Conservation (phyloP, 768 basidiomycete genomes). For the Boletus patriciae region DNA sequence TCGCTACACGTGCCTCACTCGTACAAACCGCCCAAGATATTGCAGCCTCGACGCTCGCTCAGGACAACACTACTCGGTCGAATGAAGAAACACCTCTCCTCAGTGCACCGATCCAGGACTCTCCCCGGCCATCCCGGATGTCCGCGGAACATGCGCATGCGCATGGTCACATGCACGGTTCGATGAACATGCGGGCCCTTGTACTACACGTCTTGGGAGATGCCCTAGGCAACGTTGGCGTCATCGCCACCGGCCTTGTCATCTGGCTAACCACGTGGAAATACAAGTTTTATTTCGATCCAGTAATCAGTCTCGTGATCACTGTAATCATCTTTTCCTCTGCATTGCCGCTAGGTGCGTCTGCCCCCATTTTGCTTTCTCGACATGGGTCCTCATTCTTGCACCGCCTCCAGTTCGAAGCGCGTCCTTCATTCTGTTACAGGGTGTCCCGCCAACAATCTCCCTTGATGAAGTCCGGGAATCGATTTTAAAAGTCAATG, state of each 20-base stretch:
- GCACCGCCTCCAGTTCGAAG: constrained; percentile 59
- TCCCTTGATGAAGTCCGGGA: constrained; percentile 85
- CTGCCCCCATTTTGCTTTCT: constrained; percentile 1
- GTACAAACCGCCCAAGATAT: constrained; percentile 86
- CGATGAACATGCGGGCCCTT: constrained; percentile 99
- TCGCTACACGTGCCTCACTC: constrained; percentile 67
- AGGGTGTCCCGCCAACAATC: constrained; percentile 88
- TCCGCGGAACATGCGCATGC: constrained; percentile 19
- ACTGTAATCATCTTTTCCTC: constrained; percentile 96
- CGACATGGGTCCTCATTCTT: constrained; percentile 4
- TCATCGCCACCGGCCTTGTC: constrained; percentile 91
- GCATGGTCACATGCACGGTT: constrained; percentile 52
- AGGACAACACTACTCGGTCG: constrained; percentile 6
- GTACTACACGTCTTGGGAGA: constrained; percentile 95
- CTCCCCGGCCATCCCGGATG: constrained; percentile 10
- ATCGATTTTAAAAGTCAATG: constrained; percentile 80
- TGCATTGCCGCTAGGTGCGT: constrained; percentile 82
- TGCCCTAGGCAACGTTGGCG: constrained; percentile 96
- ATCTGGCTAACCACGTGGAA: constrained; percentile 88
- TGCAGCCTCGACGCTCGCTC: constrained; percentile 37
- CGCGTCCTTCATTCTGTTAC: constrained; percentile 91
- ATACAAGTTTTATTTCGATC: constrained; percentile 92
- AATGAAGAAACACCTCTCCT: constrained; percentile 52
- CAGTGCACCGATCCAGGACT: background rate
- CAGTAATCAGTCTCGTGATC: constrained; percentile 89